Evolutionary conservation across 2,329 filamentous ascomycete species (phyloP).

Genomic region (Gaeumannomyces sp.): DNA sequence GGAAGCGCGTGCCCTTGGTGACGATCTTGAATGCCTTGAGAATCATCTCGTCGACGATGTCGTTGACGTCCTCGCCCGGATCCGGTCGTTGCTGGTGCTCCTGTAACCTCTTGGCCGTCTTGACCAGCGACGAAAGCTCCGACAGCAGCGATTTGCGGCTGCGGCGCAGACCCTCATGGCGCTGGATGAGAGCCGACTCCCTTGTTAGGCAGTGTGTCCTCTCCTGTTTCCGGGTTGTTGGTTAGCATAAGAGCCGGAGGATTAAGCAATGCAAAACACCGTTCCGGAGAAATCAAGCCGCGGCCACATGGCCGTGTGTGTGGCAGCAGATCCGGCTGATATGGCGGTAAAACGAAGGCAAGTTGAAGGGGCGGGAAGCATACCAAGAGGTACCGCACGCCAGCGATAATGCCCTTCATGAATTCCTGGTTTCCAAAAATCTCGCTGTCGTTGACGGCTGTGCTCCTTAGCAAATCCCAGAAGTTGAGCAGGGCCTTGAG

Average conservation of each 20-base stretch:
- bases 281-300: background rate
- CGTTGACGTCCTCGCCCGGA: slow-evolving; percentile 56
- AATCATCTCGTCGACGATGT: slow-evolving; percentile 86
- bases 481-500: slow-evolving; percentile 84
- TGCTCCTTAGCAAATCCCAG: slow-evolving; percentile 82
- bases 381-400: slow-evolving; percentile 84
- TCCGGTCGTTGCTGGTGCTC: slow-evolving; percentile 53
- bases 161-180: slow-evolving; percentile 68
- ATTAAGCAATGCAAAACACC: background rate
- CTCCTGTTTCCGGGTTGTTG: slow-evolving; percentile 50
- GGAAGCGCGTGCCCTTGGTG: slow-evolving; percentile 81
- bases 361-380: slow-evolving; percentile 27
- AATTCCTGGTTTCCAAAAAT: slow-evolving; percentile 90
- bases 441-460: slow-evolving; percentile 65
- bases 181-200: slow-evolving; percentile 68
- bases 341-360: slow-evolving; percentile 16
- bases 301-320: background rate
- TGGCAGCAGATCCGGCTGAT: slow-evolving; percentile 1
- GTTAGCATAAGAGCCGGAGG: background rate
- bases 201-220: slow-evolving; percentile 80
- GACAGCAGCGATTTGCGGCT: slow-evolving; percentile 83
- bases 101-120: slow-evolving; percentile 79
- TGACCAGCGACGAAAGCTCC: slow-evolving; percentile 83
- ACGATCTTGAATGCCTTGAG: slow-evolving; percentile 90
- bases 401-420: slow-evolving; percentile 88